Percentiles rank a stretch among this genome's conserved stretches.
These are phyloP conservation scores for Stephania cephalantha DNA, from an alignment of 164 flowering plant genomes.

Conservation along the genomic window DNA sequence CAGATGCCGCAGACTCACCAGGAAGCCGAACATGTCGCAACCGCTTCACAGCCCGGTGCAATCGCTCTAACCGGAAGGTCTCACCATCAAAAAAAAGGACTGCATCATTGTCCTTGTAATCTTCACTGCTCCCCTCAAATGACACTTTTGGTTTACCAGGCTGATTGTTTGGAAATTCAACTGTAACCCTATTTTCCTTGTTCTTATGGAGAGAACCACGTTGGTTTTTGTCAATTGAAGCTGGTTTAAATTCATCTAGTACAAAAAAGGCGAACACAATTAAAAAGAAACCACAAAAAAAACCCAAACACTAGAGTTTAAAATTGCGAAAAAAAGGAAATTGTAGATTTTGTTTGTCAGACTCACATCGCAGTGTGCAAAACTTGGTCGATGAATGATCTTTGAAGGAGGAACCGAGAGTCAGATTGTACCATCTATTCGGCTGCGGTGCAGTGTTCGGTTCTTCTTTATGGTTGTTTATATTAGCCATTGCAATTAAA, in stretches of 20 bases:
- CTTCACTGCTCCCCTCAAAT: slow-evolving; percentile 80
- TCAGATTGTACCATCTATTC: slow-evolving; percentile 73
- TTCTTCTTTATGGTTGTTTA: slow-evolving; percentile 40
- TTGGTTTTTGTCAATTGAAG: slow-evolving; percentile 79
- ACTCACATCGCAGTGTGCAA: slow-evolving; percentile 80
- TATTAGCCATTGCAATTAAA: slow-evolving; percentile 40
- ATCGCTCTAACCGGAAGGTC: slow-evolving; percentile 66
- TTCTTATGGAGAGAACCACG: slow-evolving; percentile 66
- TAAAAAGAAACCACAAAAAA: neutral
- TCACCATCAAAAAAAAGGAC: slow-evolving; percentile 83
- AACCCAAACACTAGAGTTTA: neutral
- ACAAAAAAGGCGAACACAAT: neutral
- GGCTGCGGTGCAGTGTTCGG: slow-evolving; percentile 61
- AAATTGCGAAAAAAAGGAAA: neutral
- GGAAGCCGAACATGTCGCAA: slow-evolving; percentile 57
- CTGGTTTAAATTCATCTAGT: slow-evolving; percentile 78
- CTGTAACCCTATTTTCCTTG: slow-evolving; percentile 74
- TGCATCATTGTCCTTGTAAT: slow-evolving; percentile 80
- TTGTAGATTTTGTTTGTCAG: neutral
- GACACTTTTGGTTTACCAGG: slow-evolving; percentile 72
- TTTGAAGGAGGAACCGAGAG: slow-evolving; percentile 73
- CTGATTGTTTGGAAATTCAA: slow-evolving; percentile 76
- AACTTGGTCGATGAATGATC: slow-evolving; percentile 60
- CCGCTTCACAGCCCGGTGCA: slow-evolving; percentile 87
- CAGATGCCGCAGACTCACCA: slow-evolving; percentile 57